phyloP scores from a whole-genome alignment of 192 early-diverging fungal genomes.

The Irineochytrium annulatum region DNA sequence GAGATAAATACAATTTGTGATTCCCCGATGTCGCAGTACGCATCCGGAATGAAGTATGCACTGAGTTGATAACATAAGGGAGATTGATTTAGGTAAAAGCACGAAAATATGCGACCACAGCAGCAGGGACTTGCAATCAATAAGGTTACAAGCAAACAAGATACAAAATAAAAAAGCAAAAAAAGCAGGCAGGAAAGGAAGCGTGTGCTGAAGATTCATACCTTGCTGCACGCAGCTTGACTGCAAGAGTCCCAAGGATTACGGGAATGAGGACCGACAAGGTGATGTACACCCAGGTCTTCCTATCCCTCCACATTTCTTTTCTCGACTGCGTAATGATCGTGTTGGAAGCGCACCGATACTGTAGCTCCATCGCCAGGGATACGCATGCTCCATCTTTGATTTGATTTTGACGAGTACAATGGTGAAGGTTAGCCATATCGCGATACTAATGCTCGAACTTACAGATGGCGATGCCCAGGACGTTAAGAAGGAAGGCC shows the following conservation, averaged over 20 bases:
- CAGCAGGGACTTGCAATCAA: too few species aligned
- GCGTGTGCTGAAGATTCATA: too few species aligned
- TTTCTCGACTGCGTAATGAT: too few species aligned
- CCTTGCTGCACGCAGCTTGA: background rate
- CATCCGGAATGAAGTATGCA: background rate
- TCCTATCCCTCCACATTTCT: too few species aligned
- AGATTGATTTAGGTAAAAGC: background rate
- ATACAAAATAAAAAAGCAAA: too few species aligned
- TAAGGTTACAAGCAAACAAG: too few species aligned
- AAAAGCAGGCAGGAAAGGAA: too few species aligned
- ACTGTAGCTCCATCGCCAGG: constrained; percentile 4
- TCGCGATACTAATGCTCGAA: background rate
- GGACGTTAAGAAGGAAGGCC: constrained; percentile 1
- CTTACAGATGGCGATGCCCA: constrained; percentile 9
- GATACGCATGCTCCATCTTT: constrained; percentile 3
- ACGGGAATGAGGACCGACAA: background rate
- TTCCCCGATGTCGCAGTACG: background rate
- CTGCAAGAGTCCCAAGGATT: background rate
- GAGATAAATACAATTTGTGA: background rate
- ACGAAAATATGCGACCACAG: too few species aligned
- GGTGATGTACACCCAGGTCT: background rate
- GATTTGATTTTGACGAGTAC: background rate
- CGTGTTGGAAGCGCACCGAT: background rate
- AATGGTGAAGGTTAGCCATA: background rate
- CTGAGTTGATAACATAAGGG: background rate